Conservation (phyloP, 2,329 filamentous ascomycete genomes). For the Cercospora sesami region DNA sequence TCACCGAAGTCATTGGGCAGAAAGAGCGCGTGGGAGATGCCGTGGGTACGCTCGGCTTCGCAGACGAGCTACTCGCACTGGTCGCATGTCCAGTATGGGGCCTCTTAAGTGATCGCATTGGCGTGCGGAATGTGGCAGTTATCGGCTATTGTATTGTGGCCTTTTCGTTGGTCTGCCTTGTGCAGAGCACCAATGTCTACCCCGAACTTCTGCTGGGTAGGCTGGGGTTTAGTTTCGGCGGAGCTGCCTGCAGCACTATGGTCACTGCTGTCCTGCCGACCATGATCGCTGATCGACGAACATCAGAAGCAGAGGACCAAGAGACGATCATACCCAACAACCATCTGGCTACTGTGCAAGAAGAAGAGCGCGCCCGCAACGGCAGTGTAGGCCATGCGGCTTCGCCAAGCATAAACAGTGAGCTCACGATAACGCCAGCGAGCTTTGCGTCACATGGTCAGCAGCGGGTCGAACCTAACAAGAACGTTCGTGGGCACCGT, state of each 20-base stretch:
- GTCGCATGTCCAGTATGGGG: slow-evolving; percentile 81
- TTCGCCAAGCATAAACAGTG: slow-evolving; percentile 69
- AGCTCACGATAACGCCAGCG: slow-evolving; percentile 70
- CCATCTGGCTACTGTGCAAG: slow-evolving; percentile 28
- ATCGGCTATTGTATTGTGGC: slow-evolving; percentile 81
- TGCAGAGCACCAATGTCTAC: slow-evolving; percentile 84
- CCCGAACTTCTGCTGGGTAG: slow-evolving; percentile 82
- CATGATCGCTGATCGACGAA: slow-evolving; percentile 49
- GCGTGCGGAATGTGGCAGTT: slow-evolving; percentile 65
- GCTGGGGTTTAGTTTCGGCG: slow-evolving; percentile 85
- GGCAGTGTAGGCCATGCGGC: slow-evolving; percentile 56
- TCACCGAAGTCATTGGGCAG: slow-evolving; percentile 77
- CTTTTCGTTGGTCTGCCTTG: slow-evolving; percentile 72
- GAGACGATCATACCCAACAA: slow-evolving; percentile 26
- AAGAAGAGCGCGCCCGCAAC: slow-evolving; percentile 35
- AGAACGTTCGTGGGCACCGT: not conserved
- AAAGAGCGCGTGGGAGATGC: slow-evolving; percentile 73
- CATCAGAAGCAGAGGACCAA: slow-evolving; percentile 21
- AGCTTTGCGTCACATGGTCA: slow-evolving; percentile 44
- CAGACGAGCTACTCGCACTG: slow-evolving; percentile 77
- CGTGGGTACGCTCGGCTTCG: slow-evolving; percentile 81
- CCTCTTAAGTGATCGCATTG: slow-evolving; percentile 71
- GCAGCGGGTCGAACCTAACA: slow-evolving; percentile 11
- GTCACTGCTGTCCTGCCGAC: slow-evolving; percentile 89
- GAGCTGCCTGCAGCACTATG: slow-evolving; percentile 88